Conservation (phyloP, 768 basidiomycete genomes). For the Tephrocybe rancida region DNA sequence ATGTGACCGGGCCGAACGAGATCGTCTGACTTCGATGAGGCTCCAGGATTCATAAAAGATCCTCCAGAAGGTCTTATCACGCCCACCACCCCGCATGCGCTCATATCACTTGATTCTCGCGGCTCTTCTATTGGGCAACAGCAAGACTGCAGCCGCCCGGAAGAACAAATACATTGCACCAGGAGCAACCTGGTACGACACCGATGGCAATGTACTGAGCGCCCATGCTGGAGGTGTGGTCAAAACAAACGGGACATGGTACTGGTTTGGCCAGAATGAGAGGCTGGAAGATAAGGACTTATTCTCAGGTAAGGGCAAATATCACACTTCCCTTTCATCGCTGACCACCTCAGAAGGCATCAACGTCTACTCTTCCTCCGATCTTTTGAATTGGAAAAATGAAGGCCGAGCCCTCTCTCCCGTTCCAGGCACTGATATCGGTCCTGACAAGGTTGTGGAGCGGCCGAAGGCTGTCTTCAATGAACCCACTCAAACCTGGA, state of each 20-base stretch:
- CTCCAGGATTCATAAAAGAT: neutral
- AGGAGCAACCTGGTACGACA: constrained; percentile 30
- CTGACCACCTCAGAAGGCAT: constrained; percentile 11
- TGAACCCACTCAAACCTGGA: constrained; percentile 22
- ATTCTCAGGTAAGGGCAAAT: constrained; percentile 20
- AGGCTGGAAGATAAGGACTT: constrained; percentile 20
- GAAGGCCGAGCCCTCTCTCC: constrained; percentile 27
- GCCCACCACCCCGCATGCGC: neutral
- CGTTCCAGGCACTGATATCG: constrained; percentile 26
- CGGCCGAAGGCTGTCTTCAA: constrained; percentile 28
- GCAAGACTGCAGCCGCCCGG: neutral
- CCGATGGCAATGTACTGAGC: constrained; percentile 18
- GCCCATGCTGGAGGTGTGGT: constrained; percentile 28
- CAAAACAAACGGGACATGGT: constrained; percentile 24
- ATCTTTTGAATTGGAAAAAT: constrained; percentile 30
- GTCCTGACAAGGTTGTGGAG: constrained; percentile 25
- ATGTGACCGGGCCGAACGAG: neutral
- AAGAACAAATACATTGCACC: constrained; percentile 24
- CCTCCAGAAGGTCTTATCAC: neutral
- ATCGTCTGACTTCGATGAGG: neutral
- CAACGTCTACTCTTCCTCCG: constrained; percentile 27
- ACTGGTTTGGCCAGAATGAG: constrained; percentile 28
- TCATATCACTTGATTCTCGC: neutral
- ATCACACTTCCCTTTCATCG: neutral
- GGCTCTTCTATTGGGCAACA: neutral